These are phyloP conservation scores for Amylocystis lapponica DNA, from an alignment of 768 basidiomycete genomes.

Conservation along the genomic window DNA sequence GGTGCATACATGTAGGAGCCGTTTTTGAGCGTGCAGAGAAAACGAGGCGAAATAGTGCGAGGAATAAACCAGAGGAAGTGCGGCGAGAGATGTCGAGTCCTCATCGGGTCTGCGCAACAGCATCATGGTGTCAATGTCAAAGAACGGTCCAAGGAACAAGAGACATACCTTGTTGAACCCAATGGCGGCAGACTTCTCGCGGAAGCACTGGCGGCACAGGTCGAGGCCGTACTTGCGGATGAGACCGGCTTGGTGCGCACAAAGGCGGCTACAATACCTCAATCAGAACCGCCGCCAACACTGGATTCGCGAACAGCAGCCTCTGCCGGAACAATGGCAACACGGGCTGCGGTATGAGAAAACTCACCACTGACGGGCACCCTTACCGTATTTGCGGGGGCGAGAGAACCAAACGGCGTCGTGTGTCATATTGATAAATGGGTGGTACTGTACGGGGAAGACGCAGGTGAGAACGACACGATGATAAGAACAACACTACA, in stretches of 20 bases:
- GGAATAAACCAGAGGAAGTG: conserved; percentile 6
- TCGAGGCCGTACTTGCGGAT: conserved; percentile 97
- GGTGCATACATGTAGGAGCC: conserved; percentile 16
- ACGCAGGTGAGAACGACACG: not conserved
- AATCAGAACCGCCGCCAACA: not conserved
- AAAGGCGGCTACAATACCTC: conserved; percentile 66
- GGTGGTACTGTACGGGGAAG: conserved; percentile 13
- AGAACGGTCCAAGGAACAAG: not conserved
- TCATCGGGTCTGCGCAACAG: conserved; percentile 17
- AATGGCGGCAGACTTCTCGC: conserved; percentile 89
- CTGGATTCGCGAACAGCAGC: too few species aligned
- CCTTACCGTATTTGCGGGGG: conserved; percentile 93
- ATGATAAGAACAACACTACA: not conserved
- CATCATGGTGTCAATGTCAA: not conserved
- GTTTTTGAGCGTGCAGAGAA: conserved; percentile 7
- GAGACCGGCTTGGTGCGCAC: conserved; percentile 95
- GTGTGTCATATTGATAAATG: conserved; percentile 85
- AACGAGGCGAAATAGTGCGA: conserved; percentile 1
- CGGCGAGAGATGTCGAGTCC: conserved; percentile 1
- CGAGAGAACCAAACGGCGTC: conserved; percentile 98
- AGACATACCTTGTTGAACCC: conserved; percentile 83
- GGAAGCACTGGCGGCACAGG: conserved; percentile 98
- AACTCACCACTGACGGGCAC: conserved; percentile 87
- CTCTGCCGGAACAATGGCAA: too few species aligned
- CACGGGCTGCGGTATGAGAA: not conserved